phyloP scores from a whole-genome alignment of 495 filamentous ascomycete species.

The Neurospora terricola region DNA sequence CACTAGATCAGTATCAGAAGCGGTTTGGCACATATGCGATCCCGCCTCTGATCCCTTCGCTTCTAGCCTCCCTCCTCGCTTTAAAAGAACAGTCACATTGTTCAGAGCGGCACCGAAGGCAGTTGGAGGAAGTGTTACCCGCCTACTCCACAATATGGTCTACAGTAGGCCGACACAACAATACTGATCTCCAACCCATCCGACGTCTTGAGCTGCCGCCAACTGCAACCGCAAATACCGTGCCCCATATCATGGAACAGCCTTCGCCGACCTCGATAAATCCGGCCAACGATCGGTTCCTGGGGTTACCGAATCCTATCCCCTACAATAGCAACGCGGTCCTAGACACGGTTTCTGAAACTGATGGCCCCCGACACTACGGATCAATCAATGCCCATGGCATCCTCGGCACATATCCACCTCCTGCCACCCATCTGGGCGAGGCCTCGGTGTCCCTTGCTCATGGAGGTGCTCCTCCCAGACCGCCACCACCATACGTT shows the following conservation, averaged over 20 bases:
- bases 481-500: background rate
- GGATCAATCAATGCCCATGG: background rate
- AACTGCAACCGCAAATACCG: background rate
- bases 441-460: background rate
- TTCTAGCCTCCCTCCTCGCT: conserved; percentile 7
- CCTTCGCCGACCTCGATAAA: background rate
- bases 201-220: background rate
- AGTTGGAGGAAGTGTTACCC: background rate
- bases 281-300: background rate
- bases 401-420: background rate
- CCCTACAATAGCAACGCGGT: background rate
- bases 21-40: conserved; percentile 11
- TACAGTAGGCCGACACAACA: background rate
- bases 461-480: background rate
- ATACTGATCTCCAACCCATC: background rate
- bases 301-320: background rate
- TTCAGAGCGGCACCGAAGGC: background rate
- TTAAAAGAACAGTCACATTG: background rate
- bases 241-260: background rate
- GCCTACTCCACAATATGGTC: background rate
- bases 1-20: conserved; percentile 11
- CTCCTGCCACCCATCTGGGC: background rate
- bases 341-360: background rate
- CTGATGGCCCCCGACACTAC: background rate
- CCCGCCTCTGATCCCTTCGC: conserved; percentile 9